Base-by-base conservation (phyloP, 2,329 filamentous ascomycete genomes). In the Lojkania enalia region DNA sequence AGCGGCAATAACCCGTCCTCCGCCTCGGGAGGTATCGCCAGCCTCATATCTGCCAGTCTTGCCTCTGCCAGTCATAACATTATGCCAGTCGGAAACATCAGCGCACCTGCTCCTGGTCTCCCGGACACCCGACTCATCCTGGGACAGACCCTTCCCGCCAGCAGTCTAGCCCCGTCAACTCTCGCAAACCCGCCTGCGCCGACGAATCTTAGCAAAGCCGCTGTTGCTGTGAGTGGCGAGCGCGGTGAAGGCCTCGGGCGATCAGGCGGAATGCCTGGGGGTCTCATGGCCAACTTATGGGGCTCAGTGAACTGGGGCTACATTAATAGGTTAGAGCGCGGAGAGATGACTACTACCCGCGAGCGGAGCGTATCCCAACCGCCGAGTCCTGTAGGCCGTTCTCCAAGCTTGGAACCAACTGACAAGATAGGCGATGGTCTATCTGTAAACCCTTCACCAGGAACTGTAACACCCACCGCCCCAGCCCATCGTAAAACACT, bases 251-350 rank as follows among this genome's bases (percentile, higher is more conserved):
- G 79, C 2, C 70, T 83, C 14, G 83, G 84, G n/a, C 71, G 74
- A 37, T 75, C 74, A 48, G 81, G 86, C 31, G 81, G 81, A 16
- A 83, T 96, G 71, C 89, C 91, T 1, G 88, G 87, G 38, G 90
- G 89, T 12, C 84, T 96, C 49, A 82, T 96, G 75, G 91, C 91
- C 21, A 97, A 97, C 65, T 81, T 95, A 44, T 97, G 92, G 92
- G 92, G 92, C 38, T 95, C 85, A 60, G 87, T 84, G 44, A 85
- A 90, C 35, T 96, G 90, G 88, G 82, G 82, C 12, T 81, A 82
- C 52, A 72, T 87, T 46, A 86, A 86, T 54, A 77, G 78, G 23
- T 66, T 86, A 25, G 80, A 80, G 55, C 71, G 75, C 15, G 79
- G 81, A 35, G 77, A 80, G n/a, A 57, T 74, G 20, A 70, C 70